Evolutionary conservation across 2,329 filamentous ascomycete species (phyloP).

Genomic region (Cladosporium oxysporum): DNA sequence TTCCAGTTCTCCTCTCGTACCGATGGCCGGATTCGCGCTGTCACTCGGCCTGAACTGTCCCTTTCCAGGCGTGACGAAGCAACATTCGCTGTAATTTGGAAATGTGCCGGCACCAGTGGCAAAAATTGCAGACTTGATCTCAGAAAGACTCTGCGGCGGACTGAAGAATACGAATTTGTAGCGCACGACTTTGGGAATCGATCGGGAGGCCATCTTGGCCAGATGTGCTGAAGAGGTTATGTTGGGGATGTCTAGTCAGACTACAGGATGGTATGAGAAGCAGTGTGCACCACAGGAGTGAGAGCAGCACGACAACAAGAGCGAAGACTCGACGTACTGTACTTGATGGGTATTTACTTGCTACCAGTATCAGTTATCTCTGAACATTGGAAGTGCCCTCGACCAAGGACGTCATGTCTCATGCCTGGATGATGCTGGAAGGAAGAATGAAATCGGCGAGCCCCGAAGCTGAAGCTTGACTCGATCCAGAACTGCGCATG

Average conservation of each 20-base stretch:
- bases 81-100: slow-evolving; percentile 49
- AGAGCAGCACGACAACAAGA: not conserved
- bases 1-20: slow-evolving; percentile 59
- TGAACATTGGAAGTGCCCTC: not conserved
- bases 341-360: not conserved
- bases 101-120: slow-evolving; percentile 47
- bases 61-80: slow-evolving; percentile 51
- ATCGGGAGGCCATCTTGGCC: not conserved
- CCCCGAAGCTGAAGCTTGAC: not conserved
- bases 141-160: slow-evolving; percentile 40
- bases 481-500: not conserved
- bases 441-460: not conserved
- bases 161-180: slow-evolving; percentile 51
- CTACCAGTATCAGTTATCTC: not conserved
- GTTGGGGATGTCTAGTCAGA: not conserved
- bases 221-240: not conserved
- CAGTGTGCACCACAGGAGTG: not conserved
- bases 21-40: slow-evolving; percentile 64
- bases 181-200: slow-evolving; percentile 16
- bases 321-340: not conserved
- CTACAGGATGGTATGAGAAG: not conserved
- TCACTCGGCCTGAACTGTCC: slow-evolving; percentile 68
- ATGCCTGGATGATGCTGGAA: not conserved
- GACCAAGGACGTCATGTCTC: not conserved
- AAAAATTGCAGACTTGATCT: slow-evolving; percentile 49